phyloP scores from a whole-genome alignment of 805 yeast species.

The Kodamaea jinghongensis region DNA sequence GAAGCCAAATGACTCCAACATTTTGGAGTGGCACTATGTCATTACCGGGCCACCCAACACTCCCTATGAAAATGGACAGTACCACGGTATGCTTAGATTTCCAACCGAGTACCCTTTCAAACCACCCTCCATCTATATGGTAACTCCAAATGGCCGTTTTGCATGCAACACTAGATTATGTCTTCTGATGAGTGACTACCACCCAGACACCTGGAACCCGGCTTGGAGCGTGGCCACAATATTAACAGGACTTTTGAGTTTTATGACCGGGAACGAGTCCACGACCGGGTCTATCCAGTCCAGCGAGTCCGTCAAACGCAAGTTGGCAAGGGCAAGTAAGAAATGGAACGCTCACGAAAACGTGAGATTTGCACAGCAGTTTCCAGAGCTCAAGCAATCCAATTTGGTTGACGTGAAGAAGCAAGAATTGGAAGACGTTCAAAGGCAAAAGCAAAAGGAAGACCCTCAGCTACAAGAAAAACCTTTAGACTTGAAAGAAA shows the following conservation, averaged over 20 bases:
- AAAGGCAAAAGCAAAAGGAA: slow-evolving; percentile 12
- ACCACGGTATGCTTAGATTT: slow-evolving; percentile 82
- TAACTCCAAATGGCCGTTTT: slow-evolving; percentile 89
- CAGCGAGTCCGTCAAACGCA: slow-evolving; percentile 52
- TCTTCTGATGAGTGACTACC: slow-evolving; percentile 90
- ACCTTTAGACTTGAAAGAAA: slow-evolving; percentile 26
- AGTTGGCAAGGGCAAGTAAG: slow-evolving; percentile 57
- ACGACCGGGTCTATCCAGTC: slow-evolving; percentile 82
- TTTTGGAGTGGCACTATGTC: slow-evolving; percentile 90
- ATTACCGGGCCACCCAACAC: slow-evolving; percentile 91
- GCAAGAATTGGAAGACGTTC: slow-evolving; percentile 14
- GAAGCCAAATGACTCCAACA: slow-evolving; percentile 81
- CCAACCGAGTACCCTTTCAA: slow-evolving; percentile 87
- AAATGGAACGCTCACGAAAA: slow-evolving; percentile 58
- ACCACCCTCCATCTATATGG: slow-evolving; percentile 87
- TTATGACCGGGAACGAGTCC: slow-evolving; percentile 84
- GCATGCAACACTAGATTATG: slow-evolving; percentile 79
- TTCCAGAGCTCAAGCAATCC: slow-evolving; percentile 62
- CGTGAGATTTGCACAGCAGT: slow-evolving; percentile 55
- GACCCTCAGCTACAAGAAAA: not conserved
- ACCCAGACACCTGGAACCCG: slow-evolving; percentile 95
- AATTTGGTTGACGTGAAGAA: slow-evolving; percentile 33
- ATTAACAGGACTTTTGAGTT: slow-evolving; percentile 79
- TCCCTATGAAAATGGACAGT: slow-evolving; percentile 82
- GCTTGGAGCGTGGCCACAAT: slow-evolving; percentile 94